Conservation (phyloP, 495 filamentous ascomycete genomes). For the Parmelia sp. region DNA sequence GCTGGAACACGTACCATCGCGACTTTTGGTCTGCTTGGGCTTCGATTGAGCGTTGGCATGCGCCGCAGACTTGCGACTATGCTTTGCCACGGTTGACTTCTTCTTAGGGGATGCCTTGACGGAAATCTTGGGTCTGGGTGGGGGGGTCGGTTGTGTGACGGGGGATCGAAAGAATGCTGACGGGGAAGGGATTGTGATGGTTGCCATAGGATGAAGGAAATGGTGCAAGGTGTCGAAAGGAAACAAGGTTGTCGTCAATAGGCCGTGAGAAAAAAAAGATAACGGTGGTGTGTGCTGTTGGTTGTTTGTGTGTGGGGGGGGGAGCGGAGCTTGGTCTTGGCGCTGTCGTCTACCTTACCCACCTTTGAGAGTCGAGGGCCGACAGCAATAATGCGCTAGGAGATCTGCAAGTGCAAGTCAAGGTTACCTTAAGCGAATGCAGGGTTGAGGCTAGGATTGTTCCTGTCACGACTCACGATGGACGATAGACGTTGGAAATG, state of each 20-base stretch:
- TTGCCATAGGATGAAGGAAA: conserved; percentile 42
- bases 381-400: not conserved
- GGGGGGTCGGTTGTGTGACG: conserved; percentile 28
- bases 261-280: not conserved
- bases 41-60: conserved; percentile 33
- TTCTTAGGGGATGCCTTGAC: conserved; percentile 32
- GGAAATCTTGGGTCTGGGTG: conserved; percentile 36
- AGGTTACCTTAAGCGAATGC: conserved; percentile 1
- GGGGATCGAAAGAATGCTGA: conserved; percentile 52
- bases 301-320: not conserved
- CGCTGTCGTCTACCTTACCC: no score
- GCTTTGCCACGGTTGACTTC: conserved; percentile 29
- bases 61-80: conserved; percentile 8
- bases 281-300: not conserved
- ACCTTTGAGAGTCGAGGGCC: no score
- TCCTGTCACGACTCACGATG: not conserved
- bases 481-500: not conserved
- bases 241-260: not conserved
- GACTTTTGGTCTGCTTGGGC: conserved; percentile 76
- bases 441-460: not conserved
- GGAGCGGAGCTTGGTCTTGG: conserved; percentile 2
- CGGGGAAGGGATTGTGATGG: conserved; percentile 58
- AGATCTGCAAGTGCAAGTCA: conserved; percentile 3
- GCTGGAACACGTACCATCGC: conserved; percentile 58
- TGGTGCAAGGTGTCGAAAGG: no score